Base-by-base conservation (phyloP, 345 rosid genomes). In the Rubroshorea leprosula region DNA sequence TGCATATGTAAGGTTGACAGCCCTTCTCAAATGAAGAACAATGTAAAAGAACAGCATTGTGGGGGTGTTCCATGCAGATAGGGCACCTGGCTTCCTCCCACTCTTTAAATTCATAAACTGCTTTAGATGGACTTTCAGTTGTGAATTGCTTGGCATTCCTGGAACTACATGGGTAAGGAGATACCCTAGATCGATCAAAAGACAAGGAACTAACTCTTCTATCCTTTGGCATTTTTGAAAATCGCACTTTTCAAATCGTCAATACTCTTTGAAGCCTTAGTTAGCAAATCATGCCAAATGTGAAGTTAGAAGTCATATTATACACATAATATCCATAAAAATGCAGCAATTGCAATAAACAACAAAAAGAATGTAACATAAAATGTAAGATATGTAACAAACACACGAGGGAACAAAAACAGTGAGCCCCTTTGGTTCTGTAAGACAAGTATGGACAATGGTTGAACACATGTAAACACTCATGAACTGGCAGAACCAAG, bases 51-150 rank as follows among this genome's bases (percentile, higher is more conserved):
- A 86, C 90, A 0, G 79, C 89, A 59, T 82, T 89, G 61, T 83
- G 94, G 0, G 96, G 94, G 7, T 80, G 81, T 61, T 89, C 96
- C 84, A 89, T 76, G 61, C 94, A 89, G 50, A 83, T 64, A 0
- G 86, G 78, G 63, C 96, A 89, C 67, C 76, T 68, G 6, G 69
- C 78, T 46, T 80, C 87, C 47, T 86, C 91, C 89, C 85, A 83
- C 59, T 78, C 82, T 54, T 75, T 75, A 6, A 57, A 69, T 64
- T 79, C 71, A 64, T 79, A 64, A 0, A 16, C 27, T 21, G 61
- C 23, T 71, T 25, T 77, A 4, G 57, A 35, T 7, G 63, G 61
- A 47, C 66, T 29, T 31, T 62, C 54, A 22, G 38, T 53, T 29
- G 59, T 62, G 10, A 14, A 57, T 65, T 69, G 75, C 52, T 75